Evolutionary conservation across 192 early-diverging fungal genomes (phyloP), one percentile per base, ranked within the genome.

Genomic region (Umbelopsis vinacea): DNA sequence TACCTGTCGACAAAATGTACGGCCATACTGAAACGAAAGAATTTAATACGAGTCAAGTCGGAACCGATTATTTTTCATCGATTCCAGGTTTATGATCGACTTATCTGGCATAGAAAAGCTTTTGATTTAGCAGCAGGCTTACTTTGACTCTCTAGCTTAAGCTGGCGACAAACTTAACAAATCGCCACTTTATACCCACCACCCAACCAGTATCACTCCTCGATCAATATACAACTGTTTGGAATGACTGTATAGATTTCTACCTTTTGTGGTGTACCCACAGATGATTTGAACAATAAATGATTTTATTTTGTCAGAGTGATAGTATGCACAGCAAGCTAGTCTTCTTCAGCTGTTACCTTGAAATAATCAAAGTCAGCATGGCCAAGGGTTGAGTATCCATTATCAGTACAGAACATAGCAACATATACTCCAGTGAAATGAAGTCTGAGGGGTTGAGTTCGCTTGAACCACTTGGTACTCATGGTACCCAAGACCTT

Each of bases 401-500:
- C 67, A 68, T 37, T 23, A 21, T 48, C 67, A 0, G 67, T 68
- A 46, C 45, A 46, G 17, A 47, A 68, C 67, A 68, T 68, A 5
- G 67, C 67, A 15, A 17, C 40, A 38, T 37, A 46, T 1, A 68
- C 67, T 1, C 67, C 67, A 29, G 67, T 68, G n/a, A 68, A 68
- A 26, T 68, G 67, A 19, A 68, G 43, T 19, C 57, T 29, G 8
- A 9, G 26, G 8, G 29, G 9, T 4, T 63, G 29, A 19, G 57
- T 63, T 37, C 57, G 57, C 57, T 63, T 63, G 33, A 63, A 63
- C 67, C 67, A 68, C 23, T 68, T 68, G 14, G 67, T 15, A 45
- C 45, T 47, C 40, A 68, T 48, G 8, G 40, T 68, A 8, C 45
- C 67, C 14, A 68, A 29, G 10, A 46, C 23, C 9, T 45, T 46